Conservation (phyloP, 495 filamentous ascomycete species). For the Opeltia flavorubescens region DNA sequence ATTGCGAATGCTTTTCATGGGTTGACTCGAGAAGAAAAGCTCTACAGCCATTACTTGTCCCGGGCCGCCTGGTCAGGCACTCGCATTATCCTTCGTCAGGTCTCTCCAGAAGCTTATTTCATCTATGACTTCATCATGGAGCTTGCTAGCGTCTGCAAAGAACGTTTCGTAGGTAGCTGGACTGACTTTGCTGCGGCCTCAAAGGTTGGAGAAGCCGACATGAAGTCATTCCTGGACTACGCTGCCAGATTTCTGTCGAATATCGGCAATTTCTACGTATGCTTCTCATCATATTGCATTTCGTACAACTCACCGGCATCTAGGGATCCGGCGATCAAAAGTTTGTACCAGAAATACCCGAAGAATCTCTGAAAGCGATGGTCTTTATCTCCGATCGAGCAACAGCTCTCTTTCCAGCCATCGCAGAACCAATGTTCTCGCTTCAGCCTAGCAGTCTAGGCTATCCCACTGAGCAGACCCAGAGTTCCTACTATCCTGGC, state of each 20-base stretch:
- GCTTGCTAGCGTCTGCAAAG: conserved; percentile 19
- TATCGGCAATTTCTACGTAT: conserved; percentile 23
- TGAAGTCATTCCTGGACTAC: conserved; percentile 17
- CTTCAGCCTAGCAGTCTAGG: conserved; percentile 38
- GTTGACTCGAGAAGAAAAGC: neutral
- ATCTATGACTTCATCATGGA: conserved; percentile 29
- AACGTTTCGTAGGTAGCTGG: no score
- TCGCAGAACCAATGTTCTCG: conserved; percentile 28
- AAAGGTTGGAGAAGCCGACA: conserved; percentile 10
- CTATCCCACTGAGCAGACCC: conserved; percentile 8
- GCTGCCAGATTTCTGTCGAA: conserved; percentile 24
- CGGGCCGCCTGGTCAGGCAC: conserved; percentile 27
- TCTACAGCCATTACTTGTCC: neutral
- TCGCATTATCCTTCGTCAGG: conserved; percentile 25
- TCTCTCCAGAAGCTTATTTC: conserved; percentile 23
- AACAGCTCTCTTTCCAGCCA: neutral
- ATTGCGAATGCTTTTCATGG: neutral
- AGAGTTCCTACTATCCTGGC: conserved; percentile 14
- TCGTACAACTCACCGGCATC: neutral
- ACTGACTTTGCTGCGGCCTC: neutral
- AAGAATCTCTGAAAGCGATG: neutral
- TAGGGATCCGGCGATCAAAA: conserved; percentile 22
- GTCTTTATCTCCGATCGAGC: neutral
- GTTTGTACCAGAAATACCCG: conserved; percentile 14
- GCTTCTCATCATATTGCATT: no score